These are phyloP conservation scores for Cucumis hystrix DNA, from an alignment of 306 rosid species.

Conservation along the genomic window DNA sequence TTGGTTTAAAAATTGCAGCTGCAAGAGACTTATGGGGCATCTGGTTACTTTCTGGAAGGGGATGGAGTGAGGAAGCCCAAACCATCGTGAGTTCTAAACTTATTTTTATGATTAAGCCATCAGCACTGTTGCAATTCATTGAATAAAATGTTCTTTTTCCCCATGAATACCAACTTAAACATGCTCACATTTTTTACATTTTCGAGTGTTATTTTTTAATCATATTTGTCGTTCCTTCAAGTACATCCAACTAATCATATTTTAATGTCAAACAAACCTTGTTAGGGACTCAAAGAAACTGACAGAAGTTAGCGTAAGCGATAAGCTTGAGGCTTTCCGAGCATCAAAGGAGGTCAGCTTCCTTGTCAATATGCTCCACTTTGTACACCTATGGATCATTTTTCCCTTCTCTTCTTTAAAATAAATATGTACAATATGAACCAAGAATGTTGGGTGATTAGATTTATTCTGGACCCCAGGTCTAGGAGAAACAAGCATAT, in stretches of 20 bases:
- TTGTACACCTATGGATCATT: not conserved
- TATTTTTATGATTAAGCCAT: not conserved
- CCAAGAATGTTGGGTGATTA: not conserved
- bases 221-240: not conserved
- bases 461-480: not conserved
- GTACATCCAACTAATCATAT: not conserved
- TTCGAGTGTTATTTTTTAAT: not conserved
- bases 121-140: not conserved
- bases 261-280: not conserved
- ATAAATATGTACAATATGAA: not conserved
- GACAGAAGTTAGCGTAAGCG: constrained; percentile 87
- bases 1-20: constrained; percentile 43
- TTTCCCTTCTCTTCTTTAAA: not conserved
- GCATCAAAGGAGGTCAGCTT: constrained; percentile 81
- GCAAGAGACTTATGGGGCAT: constrained; percentile 83
- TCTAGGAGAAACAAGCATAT: not conserved
- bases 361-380: not conserved
- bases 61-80: constrained; percentile 30
- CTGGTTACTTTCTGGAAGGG: constrained; percentile 75
- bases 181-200: not conserved
- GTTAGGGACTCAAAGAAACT: constrained; percentile 61
- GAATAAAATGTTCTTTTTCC: not conserved
- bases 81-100: constrained; percentile 28
- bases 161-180: not conserved
- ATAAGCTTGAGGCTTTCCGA: constrained; percentile 82